Evolutionary conservation across 2,329 filamentous ascomycete genomes (phyloP).

Genomic region (Colletotrichum melonis): DNA sequence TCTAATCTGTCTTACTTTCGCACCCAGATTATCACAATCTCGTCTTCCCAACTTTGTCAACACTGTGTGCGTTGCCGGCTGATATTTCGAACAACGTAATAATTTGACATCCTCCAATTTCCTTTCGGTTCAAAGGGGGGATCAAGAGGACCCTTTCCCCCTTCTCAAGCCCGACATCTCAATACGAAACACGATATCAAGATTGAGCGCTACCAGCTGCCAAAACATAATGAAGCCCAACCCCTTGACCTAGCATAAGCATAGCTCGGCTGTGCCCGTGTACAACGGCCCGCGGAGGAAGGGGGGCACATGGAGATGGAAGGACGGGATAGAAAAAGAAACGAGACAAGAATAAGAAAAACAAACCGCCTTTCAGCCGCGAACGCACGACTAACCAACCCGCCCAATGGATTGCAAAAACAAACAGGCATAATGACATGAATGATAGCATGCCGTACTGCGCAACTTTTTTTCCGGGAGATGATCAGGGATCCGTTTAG

Average conservation of each 20-base stretch:
- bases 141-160: background rate
- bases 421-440: background rate
- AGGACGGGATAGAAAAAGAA: slow-evolving; percentile 6
- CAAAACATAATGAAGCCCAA: background rate
- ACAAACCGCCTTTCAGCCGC: background rate
- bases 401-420: background rate
- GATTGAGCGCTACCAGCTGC: background rate
- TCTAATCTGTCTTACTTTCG: background rate
- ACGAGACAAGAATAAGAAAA: background rate
- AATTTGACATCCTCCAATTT: background rate
- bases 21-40: background rate
- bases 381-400: background rate
- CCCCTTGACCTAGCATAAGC: background rate
- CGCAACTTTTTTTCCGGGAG: too few species aligned
- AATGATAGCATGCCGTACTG: background rate
- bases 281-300: slow-evolving; percentile 19
- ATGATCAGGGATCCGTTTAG: background rate
- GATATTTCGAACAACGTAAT: background rate
- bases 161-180: background rate
- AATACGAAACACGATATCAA: slow-evolving; percentile 2
- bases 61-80: background rate
- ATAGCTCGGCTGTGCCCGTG: slow-evolving; percentile 12
- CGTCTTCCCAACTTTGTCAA: background rate
- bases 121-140: background rate
- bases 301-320: background rate